phyloP scores from a whole-genome alignment of 306 rosid genomes.

The Sicyos baderoa region DNA sequence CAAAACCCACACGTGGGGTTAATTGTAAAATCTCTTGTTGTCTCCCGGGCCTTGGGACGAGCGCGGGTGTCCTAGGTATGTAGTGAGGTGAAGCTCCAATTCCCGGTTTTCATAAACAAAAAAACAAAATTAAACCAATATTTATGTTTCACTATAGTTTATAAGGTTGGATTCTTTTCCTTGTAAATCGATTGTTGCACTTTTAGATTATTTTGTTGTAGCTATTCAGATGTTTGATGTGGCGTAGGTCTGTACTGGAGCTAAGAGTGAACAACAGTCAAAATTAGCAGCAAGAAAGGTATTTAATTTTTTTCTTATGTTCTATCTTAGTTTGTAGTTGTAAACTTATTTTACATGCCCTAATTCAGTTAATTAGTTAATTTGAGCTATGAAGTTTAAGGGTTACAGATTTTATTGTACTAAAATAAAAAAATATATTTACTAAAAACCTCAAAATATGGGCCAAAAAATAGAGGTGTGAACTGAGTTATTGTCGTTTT shows the following conservation, averaged over 20 bases:
- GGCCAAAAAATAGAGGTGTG: too few species aligned
- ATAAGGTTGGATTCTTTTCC: background rate
- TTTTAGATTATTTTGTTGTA: background rate
- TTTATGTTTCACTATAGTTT: background rate
- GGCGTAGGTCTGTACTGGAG: slow-evolving; percentile 89
- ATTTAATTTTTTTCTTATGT: slow-evolving; percentile 10
- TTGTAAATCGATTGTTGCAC: background rate
- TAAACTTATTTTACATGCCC: background rate
- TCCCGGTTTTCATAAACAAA: too few species aligned
- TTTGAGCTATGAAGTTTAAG: too few species aligned
- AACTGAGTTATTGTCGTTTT: too few species aligned
- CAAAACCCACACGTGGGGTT: too few species aligned
- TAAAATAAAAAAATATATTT: too few species aligned
- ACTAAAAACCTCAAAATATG: background rate
- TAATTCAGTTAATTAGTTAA: background rate
- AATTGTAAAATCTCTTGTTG: too few species aligned
- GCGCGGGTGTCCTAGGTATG: too few species aligned
- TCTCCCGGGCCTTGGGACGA: too few species aligned
- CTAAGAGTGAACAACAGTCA: slow-evolving; percentile 85
- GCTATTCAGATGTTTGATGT: slow-evolving; percentile 2
- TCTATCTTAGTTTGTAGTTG: background rate
- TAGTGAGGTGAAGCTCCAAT: too few species aligned
- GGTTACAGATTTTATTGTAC: too few species aligned
- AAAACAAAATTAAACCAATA: background rate
- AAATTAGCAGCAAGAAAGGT: slow-evolving; percentile 97